These are phyloP conservation scores for Penicillium verhagenii DNA, from an alignment of 495 filamentous ascomycete genomes.

Conservation along the genomic window DNA sequence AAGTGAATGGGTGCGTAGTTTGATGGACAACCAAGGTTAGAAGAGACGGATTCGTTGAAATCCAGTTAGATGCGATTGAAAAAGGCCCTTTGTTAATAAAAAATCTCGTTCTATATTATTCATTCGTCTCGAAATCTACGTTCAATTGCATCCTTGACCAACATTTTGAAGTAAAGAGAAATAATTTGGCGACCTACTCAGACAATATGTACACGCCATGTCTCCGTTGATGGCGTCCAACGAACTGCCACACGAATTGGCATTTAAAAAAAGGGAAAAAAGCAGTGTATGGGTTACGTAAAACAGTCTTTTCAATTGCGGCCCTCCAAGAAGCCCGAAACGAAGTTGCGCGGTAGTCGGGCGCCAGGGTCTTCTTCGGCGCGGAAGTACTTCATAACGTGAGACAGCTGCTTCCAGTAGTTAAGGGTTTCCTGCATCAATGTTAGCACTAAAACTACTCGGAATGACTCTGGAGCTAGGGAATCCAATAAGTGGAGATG, in stretches of 20 bases:
- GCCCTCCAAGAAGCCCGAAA: constrained; percentile 86
- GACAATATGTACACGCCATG: constrained; percentile 47
- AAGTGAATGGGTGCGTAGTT: not conserved
- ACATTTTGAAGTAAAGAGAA: not conserved
- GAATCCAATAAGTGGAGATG: not conserved
- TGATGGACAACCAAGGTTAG: too few species aligned
- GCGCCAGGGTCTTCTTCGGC: constrained; percentile 80
- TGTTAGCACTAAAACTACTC: not conserved
- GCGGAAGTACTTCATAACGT: constrained; percentile 96
- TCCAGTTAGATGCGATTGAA: not conserved
- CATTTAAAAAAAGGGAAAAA: constrained; percentile 25
- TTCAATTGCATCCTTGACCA: not conserved
- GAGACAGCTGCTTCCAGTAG: constrained; percentile 96
- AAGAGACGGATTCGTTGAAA: too few species aligned
- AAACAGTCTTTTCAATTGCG: constrained; percentile 39
- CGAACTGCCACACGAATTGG: constrained; percentile 21
- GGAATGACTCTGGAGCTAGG: not conserved
- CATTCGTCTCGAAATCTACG: not conserved
- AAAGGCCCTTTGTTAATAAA: not conserved
- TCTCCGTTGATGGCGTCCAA: constrained; percentile 28
- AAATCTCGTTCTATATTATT: not conserved
- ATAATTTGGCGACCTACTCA: constrained; percentile 31
- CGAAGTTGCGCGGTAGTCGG: constrained; percentile 80
- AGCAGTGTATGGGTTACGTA: constrained; percentile 17
- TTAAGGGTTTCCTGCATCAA: constrained; percentile 85